Evolutionary conservation across 768 basidiomycete genomes (phyloP).

Genomic region (Pleurotus citrinopileatus): DNA sequence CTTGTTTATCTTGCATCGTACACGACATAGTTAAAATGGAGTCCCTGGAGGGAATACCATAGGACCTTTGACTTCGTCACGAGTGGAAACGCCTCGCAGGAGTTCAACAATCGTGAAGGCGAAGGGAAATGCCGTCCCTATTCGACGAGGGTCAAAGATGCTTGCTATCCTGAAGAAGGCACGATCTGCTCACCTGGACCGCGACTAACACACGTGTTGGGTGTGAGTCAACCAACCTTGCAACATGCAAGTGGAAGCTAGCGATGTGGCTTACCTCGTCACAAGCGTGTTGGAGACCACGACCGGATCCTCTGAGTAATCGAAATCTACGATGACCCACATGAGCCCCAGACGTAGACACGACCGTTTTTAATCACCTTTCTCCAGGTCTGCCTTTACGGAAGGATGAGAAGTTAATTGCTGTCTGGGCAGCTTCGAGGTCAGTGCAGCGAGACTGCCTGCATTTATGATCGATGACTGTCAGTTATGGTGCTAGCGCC

Average conservation of each 20-base stretch:
- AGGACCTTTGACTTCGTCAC: slow-evolving; percentile 57
- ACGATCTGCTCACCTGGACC: slow-evolving; percentile 55
- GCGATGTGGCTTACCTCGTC: slow-evolving; percentile 56
- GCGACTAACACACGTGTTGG: slow-evolving; percentile 39
- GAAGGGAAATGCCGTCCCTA: slow-evolving; percentile 77
- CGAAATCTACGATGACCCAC: slow-evolving; percentile 48
- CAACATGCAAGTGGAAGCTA: background rate
- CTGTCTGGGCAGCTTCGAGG: slow-evolving; percentile 57
- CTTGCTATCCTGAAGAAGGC: background rate
- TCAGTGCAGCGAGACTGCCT: slow-evolving; percentile 73
- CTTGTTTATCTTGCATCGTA: background rate
- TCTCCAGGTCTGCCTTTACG: slow-evolving; percentile 56
- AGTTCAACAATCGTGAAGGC: slow-evolving; percentile 73
- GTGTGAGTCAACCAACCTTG: too few species aligned
- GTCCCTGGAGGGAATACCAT: slow-evolving; percentile 70
- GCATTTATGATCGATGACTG: slow-evolving; percentile 1
- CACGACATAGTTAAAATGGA: slow-evolving; percentile 33
- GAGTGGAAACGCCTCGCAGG: slow-evolving; percentile 60
- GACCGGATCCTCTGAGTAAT: slow-evolving; percentile 72
- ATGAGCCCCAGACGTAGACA: background rate
- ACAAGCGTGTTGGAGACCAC: slow-evolving; percentile 71
- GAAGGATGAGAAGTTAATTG: slow-evolving; percentile 78
- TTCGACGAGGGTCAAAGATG: too few species aligned
- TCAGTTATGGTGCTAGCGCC: background rate
- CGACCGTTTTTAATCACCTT: slow-evolving; percentile 30